Base-by-base conservation (phyloP, 208 protist genomes). In the Wallacemonas sp. region DNA sequence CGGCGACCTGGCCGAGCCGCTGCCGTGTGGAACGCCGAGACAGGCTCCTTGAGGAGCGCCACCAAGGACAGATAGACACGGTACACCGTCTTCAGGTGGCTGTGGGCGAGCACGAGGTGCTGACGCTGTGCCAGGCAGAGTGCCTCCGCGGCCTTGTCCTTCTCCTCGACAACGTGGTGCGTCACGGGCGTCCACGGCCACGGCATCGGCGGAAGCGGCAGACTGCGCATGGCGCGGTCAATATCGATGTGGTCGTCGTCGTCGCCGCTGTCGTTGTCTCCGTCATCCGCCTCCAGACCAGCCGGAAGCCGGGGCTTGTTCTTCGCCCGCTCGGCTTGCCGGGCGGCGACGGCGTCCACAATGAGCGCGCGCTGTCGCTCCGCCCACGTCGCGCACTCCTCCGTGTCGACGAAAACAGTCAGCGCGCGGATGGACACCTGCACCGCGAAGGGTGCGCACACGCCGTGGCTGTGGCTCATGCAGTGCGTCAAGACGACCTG, bases 61-160 rank as follows among this genome's bases (percentile, higher is more conserved):
- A 89, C 65, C 33, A 96, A 66, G 10, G 76, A 82, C 16, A 96
- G 74, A 62, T 93, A 94, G 8, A 79, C 79, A 12, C 81, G 76
- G 79, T 96, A 94, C 36, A 94, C 77, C 2, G 82, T 91, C 64
- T 89, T 89, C 12, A 94, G 79, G 29, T 89, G 82, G 44, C 79
- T 92, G 63, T 82, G 91, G 4, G 84, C 83, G 4, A 96, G 77
- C 28, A 82, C 77, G 31, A 89, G 45, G 33, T 74, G 42, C 20
- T 39, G 38, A 45, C 41, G 18, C 11, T 2, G 2, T 16, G 23
- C 20, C 1, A 23, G 12, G 18, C 64, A 57, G 31, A 8, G 5
- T 18, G n/a, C 20, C 22, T 36, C 38, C 32, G 10, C 3, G 57
- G 23, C 1, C 32, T 20, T 32, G 26, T 29, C 10, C 2, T 5